phyloP scores from a whole-genome alignment of 306 rosid species.

The Vigna angularis region DNA sequence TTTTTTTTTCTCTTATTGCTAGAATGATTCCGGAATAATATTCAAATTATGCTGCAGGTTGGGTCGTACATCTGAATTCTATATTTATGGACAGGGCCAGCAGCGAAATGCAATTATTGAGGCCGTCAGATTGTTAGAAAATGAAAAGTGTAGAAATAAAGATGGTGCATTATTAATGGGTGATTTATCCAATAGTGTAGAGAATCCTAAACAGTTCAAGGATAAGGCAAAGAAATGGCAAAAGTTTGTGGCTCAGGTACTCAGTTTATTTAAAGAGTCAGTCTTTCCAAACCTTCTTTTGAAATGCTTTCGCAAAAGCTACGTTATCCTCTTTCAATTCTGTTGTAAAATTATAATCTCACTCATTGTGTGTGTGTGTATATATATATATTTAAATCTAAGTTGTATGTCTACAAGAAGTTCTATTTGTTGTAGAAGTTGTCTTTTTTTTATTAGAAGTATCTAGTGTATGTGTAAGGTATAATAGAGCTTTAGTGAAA shows the following conservation, averaged over 20 bases:
- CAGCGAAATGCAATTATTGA: constrained; percentile 91
- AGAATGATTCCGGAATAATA: constrained; percentile 16
- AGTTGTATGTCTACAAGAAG: background rate
- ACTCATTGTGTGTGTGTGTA: background rate
- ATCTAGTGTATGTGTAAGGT: background rate
- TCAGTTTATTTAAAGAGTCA: constrained; percentile 38
- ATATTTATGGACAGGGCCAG: constrained; percentile 91
- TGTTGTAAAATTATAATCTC: constrained; percentile 3
- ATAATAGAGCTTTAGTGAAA: constrained; percentile 18
- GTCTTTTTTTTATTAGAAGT: background rate
- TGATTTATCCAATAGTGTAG: constrained; percentile 54
- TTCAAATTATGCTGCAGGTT: constrained; percentile 58
- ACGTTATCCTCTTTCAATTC: constrained; percentile 38
- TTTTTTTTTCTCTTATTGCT: constrained; percentile 27
- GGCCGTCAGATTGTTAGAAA: constrained; percentile 75
- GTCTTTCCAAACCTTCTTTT: constrained; percentile 34
- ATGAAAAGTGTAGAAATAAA: constrained; percentile 51
- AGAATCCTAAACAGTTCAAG: constrained; percentile 67
- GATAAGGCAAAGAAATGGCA: constrained; percentile 95
- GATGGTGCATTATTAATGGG: constrained; percentile 47
- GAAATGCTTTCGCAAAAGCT: constrained; percentile 23
- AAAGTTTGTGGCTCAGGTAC: constrained; percentile 85
- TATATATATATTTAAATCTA: background rate
- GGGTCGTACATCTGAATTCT: constrained; percentile 86
- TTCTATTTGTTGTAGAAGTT: background rate